Percentiles rank a stretch among this genome's conserved stretches.
Evolutionary conservation across 345 rosid genomes (phyloP).

Genomic region (Brassica cretica): DNA sequence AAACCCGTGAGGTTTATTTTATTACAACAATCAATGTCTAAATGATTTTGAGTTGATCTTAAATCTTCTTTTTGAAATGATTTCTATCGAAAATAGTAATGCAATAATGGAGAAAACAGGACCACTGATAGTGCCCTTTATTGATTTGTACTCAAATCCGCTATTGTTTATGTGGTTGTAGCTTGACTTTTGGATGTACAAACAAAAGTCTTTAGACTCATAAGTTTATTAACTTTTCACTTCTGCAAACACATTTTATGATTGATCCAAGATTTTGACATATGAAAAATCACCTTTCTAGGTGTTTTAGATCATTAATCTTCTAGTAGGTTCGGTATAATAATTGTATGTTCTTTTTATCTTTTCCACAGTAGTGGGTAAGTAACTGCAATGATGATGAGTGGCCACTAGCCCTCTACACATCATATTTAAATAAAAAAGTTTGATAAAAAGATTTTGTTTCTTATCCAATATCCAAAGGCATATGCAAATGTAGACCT

Average conservation of each 20-base stretch:
- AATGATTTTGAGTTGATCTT: slow-evolving; percentile 28
- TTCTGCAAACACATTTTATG: neutral
- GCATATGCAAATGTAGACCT: slow-evolving; percentile 20
- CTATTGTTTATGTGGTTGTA: slow-evolving; percentile 22
- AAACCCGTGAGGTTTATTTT: slow-evolving; percentile 5
- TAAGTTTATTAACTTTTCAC: neutral
- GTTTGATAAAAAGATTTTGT: slow-evolving; percentile 16
- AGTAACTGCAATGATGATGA: slow-evolving; percentile 15
- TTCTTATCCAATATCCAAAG: slow-evolving; percentile 39
- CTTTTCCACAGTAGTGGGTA: slow-evolving; percentile 25
- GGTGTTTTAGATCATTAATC: neutral
- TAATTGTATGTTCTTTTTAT: neutral
- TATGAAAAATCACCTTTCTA: neutral
- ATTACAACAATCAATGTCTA: slow-evolving; percentile 15
- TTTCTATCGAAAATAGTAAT: slow-evolving; percentile 3
- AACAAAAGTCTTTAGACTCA: neutral
- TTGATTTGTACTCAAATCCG: slow-evolving; percentile 13
- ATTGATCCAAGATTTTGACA: neutral
- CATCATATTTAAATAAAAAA: slow-evolving; percentile 5
- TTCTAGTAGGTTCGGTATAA: slow-evolving; percentile 2
- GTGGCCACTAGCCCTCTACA: slow-evolving; percentile 29
- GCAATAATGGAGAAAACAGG: slow-evolving; percentile 17
- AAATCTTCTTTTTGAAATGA: neutral
- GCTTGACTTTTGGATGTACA: slow-evolving; percentile 20
- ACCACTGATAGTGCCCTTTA: slow-evolving; percentile 16